Evolutionary conservation across 805 yeast species (phyloP).

Genomic region (Saturnispora ahearnii): DNA sequence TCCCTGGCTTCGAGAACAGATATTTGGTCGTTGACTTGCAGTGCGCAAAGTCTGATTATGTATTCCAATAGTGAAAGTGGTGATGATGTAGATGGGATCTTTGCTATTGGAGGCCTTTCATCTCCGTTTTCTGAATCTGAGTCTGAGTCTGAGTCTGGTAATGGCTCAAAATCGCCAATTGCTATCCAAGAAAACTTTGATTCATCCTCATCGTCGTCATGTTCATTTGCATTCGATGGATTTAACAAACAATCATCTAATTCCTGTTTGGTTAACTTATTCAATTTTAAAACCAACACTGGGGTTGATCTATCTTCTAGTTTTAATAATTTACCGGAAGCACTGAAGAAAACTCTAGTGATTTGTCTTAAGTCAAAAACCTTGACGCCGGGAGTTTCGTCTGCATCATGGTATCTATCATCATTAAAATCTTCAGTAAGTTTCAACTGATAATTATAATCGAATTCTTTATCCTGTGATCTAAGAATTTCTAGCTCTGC

Average conservation of each 20-base stretch:
- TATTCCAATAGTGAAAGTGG: slow-evolving; percentile 55
- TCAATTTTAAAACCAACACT: slow-evolving; percentile 53
- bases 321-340: slow-evolving; percentile 56
- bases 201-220: slow-evolving; percentile 7
- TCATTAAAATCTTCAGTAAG: slow-evolving; percentile 57
- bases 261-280: slow-evolving; percentile 13
- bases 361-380: slow-evolving; percentile 34
- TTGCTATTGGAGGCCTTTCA: slow-evolving; percentile 11
- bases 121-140: slow-evolving; percentile 23
- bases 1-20: slow-evolving; percentile 51
- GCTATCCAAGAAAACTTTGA: slow-evolving; percentile 41
- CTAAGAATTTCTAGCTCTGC: slow-evolving; percentile 38
- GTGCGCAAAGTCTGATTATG: slow-evolving; percentile 45
- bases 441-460: slow-evolving; percentile 36
- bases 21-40: slow-evolving; percentile 52
- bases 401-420: slow-evolving; percentile 62
- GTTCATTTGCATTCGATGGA: not conserved
- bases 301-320: slow-evolving; percentile 57
- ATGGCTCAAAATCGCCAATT: slow-evolving; percentile 34
- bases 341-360: slow-evolving; percentile 52
- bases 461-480: slow-evolving; percentile 10
- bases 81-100: slow-evolving; percentile 7
- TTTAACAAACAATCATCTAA: not conserved
- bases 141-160: slow-evolving; percentile 14
- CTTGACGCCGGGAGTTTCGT: slow-evolving; percentile 30